phyloP scores from a whole-genome alignment of 305 asterid species.

The Fraxinus velutina region DNA sequence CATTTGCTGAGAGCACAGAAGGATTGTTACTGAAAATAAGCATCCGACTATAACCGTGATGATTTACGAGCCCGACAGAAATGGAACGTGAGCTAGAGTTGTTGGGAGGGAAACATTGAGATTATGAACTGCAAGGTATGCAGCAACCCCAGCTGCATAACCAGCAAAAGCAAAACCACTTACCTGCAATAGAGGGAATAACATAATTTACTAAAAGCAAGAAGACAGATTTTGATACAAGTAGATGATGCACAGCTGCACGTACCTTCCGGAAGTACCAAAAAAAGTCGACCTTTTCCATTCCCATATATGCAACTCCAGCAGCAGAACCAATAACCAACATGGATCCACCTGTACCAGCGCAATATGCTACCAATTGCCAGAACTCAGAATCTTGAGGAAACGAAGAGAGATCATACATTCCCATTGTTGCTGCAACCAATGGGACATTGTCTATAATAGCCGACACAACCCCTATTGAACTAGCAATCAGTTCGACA shows the following conservation, averaged over 20 bases:
- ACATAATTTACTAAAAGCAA: background rate
- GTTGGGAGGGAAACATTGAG: slow-evolving; percentile 59
- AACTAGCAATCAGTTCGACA: slow-evolving; percentile 73
- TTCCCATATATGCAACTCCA: slow-evolving; percentile 96
- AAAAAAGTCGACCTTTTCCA: slow-evolving; percentile 94
- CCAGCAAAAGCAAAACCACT: slow-evolving; percentile 99
- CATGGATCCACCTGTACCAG: slow-evolving; percentile 99
- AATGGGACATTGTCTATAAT: slow-evolving; percentile 90
- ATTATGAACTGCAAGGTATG: slow-evolving; percentile 76
- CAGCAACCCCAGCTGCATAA: slow-evolving; percentile 89
- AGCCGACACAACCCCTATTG: slow-evolving; percentile 91
- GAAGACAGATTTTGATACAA: background rate
- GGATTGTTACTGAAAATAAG: background rate
- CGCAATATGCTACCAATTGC: slow-evolving; percentile 92
- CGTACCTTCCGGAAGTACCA: slow-evolving; percentile 90
- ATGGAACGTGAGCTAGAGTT: slow-evolving; percentile 71
- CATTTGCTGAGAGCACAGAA: background rate
- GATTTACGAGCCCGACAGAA: slow-evolving; percentile 58
- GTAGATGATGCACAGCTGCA: slow-evolving; percentile 10
- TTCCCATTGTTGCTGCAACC: slow-evolving; percentile 99
- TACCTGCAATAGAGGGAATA: slow-evolving; percentile 49
- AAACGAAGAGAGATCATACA: slow-evolving; percentile 78
- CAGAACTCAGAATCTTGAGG: slow-evolving; percentile 93
- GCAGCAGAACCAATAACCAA: slow-evolving; percentile 94
- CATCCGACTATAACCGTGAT: background rate